A percentile compares a stretch with the other conserved stretches of the same genome.
Evolutionary conservation across 2,329 filamentous ascomycete genomes (phyloP).

Genomic region (Grosmannia serpens): DNA sequence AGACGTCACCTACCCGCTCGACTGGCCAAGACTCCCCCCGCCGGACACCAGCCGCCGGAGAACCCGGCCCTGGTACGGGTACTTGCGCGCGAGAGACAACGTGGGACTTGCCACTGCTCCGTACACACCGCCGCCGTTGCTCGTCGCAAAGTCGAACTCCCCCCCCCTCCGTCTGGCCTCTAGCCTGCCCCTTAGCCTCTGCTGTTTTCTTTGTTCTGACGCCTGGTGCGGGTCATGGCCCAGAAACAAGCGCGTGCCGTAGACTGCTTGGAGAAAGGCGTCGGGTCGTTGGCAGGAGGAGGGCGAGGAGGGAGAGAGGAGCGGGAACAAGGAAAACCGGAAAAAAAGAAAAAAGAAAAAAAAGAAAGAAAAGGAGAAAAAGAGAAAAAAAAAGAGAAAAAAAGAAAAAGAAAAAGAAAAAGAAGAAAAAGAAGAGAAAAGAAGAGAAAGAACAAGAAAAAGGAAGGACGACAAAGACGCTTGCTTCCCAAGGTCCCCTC

Average conservation of each 20-base stretch:
- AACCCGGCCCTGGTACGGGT: too few relatives aligned
- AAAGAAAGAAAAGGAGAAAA: background rate
- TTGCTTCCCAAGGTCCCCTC: too few relatives aligned
- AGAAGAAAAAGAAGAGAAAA: background rate
- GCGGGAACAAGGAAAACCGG: background rate
- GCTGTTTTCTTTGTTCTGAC: slow-evolving; percentile 1
- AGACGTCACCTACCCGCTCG: too few relatives aligned
- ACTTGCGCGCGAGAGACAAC: too few relatives aligned
- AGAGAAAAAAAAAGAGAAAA: background rate
- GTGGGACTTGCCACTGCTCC: background rate
- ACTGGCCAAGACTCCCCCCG: too few relatives aligned
- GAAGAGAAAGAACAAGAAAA: background rate
- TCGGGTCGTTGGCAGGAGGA: background rate
- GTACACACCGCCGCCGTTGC: background rate
- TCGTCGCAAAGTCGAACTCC: background rate
- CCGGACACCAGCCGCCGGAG: too few relatives aligned
- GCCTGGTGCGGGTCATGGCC: background rate
- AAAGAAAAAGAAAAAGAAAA: background rate
- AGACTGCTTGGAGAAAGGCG: background rate
- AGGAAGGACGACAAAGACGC: too few relatives aligned
- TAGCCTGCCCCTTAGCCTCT: background rate
- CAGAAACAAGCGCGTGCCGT: background rate
- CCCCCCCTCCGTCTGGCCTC: background rate
- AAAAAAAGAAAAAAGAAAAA: background rate
- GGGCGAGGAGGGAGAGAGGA: too few relatives aligned